These are phyloP conservation scores for Trichoderma erinaceum DNA, from an alignment of 495 filamentous ascomycete genomes.

Conservation along the genomic window DNA sequence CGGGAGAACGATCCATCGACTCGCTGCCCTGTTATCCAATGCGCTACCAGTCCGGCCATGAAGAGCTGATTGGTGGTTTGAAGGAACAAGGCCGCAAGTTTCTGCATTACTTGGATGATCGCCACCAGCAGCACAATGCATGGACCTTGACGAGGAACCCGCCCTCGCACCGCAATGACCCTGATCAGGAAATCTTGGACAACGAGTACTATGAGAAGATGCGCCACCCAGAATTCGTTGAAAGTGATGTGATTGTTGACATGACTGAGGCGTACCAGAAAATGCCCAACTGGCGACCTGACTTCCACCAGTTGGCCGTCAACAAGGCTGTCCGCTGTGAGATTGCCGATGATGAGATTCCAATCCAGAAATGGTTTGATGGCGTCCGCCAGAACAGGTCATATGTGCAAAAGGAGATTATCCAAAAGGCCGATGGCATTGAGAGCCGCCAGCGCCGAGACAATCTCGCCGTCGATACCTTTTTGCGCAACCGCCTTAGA, in stretches of 20 bases:
- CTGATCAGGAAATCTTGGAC: constrained; percentile 19
- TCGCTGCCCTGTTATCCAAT: constrained; percentile 51
- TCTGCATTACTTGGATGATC: constrained; percentile 43
- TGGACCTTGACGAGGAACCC: constrained; percentile 32
- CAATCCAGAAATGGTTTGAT: constrained; percentile 28
- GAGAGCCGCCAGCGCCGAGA: constrained; percentile 14
- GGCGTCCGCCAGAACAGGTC: constrained; percentile 22
- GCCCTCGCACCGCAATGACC: constrained; percentile 10
- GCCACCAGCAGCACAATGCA: constrained; percentile 40
- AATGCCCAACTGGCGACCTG: constrained; percentile 24
- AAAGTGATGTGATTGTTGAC: constrained; percentile 43
- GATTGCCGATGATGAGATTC: constrained; percentile 24
- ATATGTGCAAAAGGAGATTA: constrained; percentile 25
- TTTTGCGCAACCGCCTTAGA: constrained; percentile 28
- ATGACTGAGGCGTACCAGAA: constrained; percentile 36
- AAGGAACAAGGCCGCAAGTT: constrained; percentile 40
- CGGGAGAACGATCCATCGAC: constrained; percentile 49
- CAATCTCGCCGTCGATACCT: constrained; percentile 20
- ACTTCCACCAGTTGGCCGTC: constrained; percentile 22
- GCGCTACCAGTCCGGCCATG: constrained; percentile 43
- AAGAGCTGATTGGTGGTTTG: constrained; percentile 33
- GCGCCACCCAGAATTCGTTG: constrained; percentile 31
- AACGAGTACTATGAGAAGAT: constrained; percentile 18
- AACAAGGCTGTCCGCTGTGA: constrained; percentile 23
- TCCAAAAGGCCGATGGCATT: constrained; percentile 27